Evolutionary conservation across 148 eudicot species (phyloP), one percentile per base, ranked within the genome.

Genomic region (Gaultheria prostrata): DNA sequence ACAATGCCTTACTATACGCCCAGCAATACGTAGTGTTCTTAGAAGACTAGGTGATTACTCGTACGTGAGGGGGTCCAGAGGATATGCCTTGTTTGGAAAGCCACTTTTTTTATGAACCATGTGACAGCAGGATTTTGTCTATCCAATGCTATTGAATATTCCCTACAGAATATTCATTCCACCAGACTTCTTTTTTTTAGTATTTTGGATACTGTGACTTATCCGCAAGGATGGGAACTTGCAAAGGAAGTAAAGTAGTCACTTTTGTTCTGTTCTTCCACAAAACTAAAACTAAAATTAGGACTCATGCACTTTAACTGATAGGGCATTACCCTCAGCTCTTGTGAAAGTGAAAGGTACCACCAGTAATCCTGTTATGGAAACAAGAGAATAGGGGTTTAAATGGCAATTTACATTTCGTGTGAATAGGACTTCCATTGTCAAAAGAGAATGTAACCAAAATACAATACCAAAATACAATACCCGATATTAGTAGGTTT

Each of bases 181-280:
- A 63, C 24, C 24, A 63, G 6, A 30, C 30, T 24, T 63, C 70
- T 9, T 28, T 28, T 8, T 61, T 20, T 57, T 56, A 17, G 9
- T 57, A 57, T 18, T 26, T 3, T 26, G 0, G 28, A 3, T 17
- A 57, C 6, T 57, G 63, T 21, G 33, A 65, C 71, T 65, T 65
- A 67, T 4, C 72, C 72, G 28, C 39, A 30, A 67, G 72, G 72
- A 67, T 67, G 72, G 39, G 72, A 67, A 67, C 72, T 67, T 67
- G 35, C 72, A 30, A 13, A 12, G 1, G 70, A 63, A 48, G 50
- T 39, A 39, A 48, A 24, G 70, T 10, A 63, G 10, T 11, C 70
- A 63, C 70, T 8, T 24, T 10, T 63, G 30, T 63, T 63, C 14
- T 63, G 24, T 63, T 24, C 30, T 63, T 24, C 32, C 11, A 24